Conservation (phyloP, 768 basidiomycete genomes). For the Kwoniella botswanensis region DNA sequence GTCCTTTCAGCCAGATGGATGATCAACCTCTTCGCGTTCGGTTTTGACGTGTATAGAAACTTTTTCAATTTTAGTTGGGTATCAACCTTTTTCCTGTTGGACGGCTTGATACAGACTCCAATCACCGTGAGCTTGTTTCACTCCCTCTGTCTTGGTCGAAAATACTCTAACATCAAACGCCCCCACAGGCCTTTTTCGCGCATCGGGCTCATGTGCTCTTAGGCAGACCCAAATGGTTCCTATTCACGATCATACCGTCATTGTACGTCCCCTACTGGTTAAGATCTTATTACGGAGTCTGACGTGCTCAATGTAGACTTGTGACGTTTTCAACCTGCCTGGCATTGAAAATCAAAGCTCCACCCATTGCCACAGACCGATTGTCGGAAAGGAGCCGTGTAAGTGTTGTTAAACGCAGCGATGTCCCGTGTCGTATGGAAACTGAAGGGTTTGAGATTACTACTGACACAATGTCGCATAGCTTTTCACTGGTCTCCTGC, state of each 20-base stretch:
- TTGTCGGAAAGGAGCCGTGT: not conserved
- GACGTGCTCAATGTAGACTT: not conserved
- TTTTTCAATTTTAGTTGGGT: slow-evolving; percentile 18
- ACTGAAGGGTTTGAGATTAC: not conserved
- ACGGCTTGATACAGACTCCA: slow-evolving; percentile 4
- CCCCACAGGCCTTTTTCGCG: slow-evolving; percentile 15
- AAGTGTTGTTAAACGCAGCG: not conserved
- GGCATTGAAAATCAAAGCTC: slow-evolving; percentile 7
- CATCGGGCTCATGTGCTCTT: slow-evolving; percentile 14
- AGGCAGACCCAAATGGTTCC: slow-evolving; percentile 2
- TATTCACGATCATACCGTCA: not conserved
- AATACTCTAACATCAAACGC: not conserved
- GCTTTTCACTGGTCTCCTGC: not conserved
- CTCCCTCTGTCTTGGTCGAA: not conserved
- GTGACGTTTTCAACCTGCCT: slow-evolving; percentile 1
- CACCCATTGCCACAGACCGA: not conserved
- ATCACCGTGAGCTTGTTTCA: slow-evolving; percentile 9
- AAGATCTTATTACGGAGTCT: not conserved
- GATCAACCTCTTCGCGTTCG: slow-evolving; percentile 23
- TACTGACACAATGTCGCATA: not conserved
- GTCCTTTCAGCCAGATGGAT: slow-evolving; percentile 8
- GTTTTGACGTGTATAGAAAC: slow-evolving; percentile 15
- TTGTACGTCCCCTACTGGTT: slow-evolving; percentile 1
- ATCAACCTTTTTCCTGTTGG: slow-evolving; percentile 11
- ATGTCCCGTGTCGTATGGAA: too few relatives aligned